phyloP scores from a whole-genome alignment of 495 filamentous ascomycete genomes.

The Sordaria brevicollis region DNA sequence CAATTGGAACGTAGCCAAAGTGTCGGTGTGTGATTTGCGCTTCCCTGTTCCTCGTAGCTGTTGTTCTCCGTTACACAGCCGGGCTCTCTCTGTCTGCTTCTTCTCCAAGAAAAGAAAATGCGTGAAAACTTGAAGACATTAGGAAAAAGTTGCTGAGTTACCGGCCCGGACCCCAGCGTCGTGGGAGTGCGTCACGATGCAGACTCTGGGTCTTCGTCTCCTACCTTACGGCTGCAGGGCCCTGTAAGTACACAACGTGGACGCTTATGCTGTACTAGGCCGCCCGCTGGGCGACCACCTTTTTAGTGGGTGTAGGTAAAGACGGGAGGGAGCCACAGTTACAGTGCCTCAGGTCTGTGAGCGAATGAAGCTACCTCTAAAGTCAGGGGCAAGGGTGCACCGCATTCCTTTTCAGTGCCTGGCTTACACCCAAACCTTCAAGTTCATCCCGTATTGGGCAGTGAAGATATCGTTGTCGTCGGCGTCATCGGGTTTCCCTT shows the following conservation, averaged over 20 bases:
- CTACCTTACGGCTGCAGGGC: neutral
- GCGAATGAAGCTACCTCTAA: neutral
- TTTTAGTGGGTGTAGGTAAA: neutral
- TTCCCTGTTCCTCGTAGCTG: neutral
- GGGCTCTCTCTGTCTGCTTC: neutral
- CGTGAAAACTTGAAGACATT: too few species aligned
- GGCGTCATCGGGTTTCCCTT: neutral
- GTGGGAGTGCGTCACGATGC: neutral
- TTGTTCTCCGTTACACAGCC: neutral
- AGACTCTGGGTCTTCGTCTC: neutral
- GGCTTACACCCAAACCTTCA: too few species aligned
- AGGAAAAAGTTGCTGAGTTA: neutral
- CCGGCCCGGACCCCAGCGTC: neutral
- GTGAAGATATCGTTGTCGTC: neutral
- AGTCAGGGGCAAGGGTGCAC: neutral
- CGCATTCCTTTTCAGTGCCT: neutral
- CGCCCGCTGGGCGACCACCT: neutral
- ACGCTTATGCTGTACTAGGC: neutral
- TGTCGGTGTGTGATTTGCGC: constrained; percentile 6
- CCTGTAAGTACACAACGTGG: neutral
- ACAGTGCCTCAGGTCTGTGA: neutral
- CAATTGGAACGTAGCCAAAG: neutral
- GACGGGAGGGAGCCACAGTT: neutral
- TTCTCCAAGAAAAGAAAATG: neutral
- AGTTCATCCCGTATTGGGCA: neutral